These are phyloP conservation scores for Aspergillus leporis DNA, from an alignment of 495 filamentous ascomycete genomes.

Conservation along the genomic window DNA sequence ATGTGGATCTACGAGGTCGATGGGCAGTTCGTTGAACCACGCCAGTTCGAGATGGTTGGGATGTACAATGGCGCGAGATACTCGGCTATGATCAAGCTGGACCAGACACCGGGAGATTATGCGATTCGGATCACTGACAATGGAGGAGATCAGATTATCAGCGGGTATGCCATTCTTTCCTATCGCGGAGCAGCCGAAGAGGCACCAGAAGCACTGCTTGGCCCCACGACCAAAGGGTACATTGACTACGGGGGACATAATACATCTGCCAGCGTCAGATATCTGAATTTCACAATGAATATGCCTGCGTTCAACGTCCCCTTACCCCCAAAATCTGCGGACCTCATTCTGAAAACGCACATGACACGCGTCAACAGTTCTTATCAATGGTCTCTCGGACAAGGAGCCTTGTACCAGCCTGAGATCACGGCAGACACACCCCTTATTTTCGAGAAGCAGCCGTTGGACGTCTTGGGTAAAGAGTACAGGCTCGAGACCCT, in stretches of 20 bases:
- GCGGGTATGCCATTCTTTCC: conserved; percentile 12
- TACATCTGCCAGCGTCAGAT: background rate
- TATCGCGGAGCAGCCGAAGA: background rate
- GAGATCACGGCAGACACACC: background rate
- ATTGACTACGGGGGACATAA: conserved; percentile 1
- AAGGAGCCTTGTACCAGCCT: background rate
- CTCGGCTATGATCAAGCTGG: conserved; percentile 40
- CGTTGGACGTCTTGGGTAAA: background rate
- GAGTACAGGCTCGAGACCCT: background rate
- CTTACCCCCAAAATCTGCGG: background rate
- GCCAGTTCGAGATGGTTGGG: conserved; percentile 33
- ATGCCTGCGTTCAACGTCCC: background rate
- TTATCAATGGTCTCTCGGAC: background rate
- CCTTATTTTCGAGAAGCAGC: background rate
- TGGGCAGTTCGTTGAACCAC: conserved; percentile 42
- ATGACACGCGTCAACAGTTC: conserved; percentile 1
- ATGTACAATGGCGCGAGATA: conserved; percentile 38
- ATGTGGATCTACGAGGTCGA: conserved; percentile 49
- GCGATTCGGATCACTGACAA: conserved; percentile 32
- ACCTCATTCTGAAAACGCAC: background rate
- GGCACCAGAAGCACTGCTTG: background rate
- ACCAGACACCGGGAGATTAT: conserved; percentile 36
- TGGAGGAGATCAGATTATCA: conserved; percentile 22
- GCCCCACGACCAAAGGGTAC: background rate
- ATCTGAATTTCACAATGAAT: background rate